phyloP scores from a whole-genome alignment of 179 eudicot genomes.

The Silene coronaria region DNA sequence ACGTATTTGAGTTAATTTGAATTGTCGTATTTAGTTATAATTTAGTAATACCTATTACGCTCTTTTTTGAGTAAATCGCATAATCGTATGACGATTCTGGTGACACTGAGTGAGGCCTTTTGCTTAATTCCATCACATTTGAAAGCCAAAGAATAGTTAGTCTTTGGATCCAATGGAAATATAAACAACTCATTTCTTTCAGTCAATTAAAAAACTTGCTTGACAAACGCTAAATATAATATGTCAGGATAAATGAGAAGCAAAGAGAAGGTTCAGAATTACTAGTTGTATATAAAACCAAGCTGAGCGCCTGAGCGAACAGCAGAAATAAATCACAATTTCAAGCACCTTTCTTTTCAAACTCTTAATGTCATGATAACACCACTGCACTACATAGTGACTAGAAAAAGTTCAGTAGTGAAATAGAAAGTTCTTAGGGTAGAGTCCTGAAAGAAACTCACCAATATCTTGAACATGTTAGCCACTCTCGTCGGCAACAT shows the following conservation, averaged over 20 bases:
- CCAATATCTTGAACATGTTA: conserved; percentile 84
- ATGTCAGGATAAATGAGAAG: not conserved
- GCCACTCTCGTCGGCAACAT: conserved; percentile 71
- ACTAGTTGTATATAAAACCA: not conserved
- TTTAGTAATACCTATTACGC: too few species aligned
- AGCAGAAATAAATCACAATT: conserved; percentile 1
- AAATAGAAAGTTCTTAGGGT: not conserved
- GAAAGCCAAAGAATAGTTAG: not conserved
- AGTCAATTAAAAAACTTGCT: not conserved
- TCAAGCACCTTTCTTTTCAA: not conserved
- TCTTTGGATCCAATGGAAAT: not conserved
- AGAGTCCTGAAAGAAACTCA: conserved; percentile 33
- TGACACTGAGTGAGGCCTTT: not conserved
- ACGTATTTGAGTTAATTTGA: too few species aligned
- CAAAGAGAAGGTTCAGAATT: not conserved
- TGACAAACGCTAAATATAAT: not conserved
- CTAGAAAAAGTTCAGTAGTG: not conserved
- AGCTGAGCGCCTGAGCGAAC: not conserved
- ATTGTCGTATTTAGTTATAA: too few species aligned
- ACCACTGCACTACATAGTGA: not conserved
- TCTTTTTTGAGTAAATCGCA: too few species aligned
- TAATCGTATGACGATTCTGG: too few species aligned
- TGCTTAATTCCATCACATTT: not conserved
- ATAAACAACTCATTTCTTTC: not conserved
- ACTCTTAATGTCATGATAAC: not conserved